These are phyloP conservation scores for Amaranthus cruentus DNA, from an alignment of 148 eudicot genomes.

Conservation along the genomic window DNA sequence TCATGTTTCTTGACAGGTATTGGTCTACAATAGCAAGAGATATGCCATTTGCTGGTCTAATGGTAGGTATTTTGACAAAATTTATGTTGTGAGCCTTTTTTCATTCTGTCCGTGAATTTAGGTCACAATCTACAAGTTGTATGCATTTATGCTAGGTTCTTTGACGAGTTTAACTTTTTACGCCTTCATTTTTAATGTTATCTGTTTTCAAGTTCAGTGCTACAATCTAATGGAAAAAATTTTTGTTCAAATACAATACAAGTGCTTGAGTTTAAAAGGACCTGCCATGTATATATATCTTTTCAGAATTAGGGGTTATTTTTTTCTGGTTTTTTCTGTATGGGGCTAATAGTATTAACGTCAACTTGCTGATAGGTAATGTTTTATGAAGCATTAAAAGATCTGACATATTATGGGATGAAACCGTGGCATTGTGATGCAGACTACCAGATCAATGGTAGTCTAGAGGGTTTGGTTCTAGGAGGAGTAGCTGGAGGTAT, in stretches of 20 bases:
- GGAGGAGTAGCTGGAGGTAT: slow-evolving; percentile 94
- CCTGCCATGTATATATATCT: not conserved
- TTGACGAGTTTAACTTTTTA: not conserved
- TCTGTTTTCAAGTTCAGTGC: not conserved
- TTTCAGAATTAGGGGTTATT: not conserved
- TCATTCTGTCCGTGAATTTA: not conserved
- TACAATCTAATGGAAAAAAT: not conserved
- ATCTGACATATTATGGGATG: slow-evolving; percentile 57
- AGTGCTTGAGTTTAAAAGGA: not conserved
- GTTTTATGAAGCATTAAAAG: slow-evolving; percentile 75
- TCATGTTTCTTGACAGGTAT: slow-evolving; percentile 47
- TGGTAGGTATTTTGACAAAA: slow-evolving; percentile 41
- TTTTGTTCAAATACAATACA: not conserved
- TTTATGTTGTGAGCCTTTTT: slow-evolving; percentile 7
- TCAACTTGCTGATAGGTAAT: slow-evolving; percentile 49
- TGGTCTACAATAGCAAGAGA: slow-evolving; percentile 95
- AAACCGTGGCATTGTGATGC: slow-evolving; percentile 47
- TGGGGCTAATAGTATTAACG: not conserved
- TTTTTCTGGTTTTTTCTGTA: not conserved
- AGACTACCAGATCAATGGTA: slow-evolving; percentile 44
- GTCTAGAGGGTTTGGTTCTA: slow-evolving; percentile 69
- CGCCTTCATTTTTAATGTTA: not conserved
- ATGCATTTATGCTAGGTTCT: not conserved
- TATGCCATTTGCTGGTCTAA: slow-evolving; percentile 95
- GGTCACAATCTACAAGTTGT: not conserved